Conservation (phyloP, 345 rosid species). For the Ceriops zippeliana region DNA sequence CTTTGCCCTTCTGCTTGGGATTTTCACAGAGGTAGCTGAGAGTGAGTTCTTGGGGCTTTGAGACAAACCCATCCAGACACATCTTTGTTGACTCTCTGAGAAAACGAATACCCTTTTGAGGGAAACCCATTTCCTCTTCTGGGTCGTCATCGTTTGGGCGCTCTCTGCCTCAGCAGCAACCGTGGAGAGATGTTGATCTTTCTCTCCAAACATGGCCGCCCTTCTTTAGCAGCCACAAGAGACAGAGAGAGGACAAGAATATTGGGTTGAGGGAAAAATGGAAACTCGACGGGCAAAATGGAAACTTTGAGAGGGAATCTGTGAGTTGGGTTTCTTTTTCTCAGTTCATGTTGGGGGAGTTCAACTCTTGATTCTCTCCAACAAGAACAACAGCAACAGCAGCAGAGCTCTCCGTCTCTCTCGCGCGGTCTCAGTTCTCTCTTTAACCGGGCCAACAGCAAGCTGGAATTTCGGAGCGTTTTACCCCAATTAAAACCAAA, state of each 20-base stretch:
- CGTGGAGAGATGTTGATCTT: constrained; percentile 34
- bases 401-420: neutral
- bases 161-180: constrained; percentile 42
- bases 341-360: no score
- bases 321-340: no score
- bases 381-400: no score
- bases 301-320: no score
- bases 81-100: constrained; percentile 40
- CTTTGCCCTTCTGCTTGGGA: constrained; percentile 65
- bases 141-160: constrained; percentile 35
- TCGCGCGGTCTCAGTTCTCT: neutral
- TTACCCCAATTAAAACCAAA: neutral
- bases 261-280: no score
- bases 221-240: no score
- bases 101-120: constrained; percentile 50
- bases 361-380: no score
- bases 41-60: constrained; percentile 73
- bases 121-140: constrained; percentile 30
- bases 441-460: neutral
- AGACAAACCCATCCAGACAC: constrained; percentile 43
- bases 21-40: constrained; percentile 84
- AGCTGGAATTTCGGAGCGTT: neutral
- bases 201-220: constrained; percentile 48
- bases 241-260: no score
- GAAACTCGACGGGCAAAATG: no score